Evolutionary conservation across 352 stramenopile species (phyloP), one percentile per base, ranked within the genome.

Genomic region (Pythium oligandrum): DNA sequence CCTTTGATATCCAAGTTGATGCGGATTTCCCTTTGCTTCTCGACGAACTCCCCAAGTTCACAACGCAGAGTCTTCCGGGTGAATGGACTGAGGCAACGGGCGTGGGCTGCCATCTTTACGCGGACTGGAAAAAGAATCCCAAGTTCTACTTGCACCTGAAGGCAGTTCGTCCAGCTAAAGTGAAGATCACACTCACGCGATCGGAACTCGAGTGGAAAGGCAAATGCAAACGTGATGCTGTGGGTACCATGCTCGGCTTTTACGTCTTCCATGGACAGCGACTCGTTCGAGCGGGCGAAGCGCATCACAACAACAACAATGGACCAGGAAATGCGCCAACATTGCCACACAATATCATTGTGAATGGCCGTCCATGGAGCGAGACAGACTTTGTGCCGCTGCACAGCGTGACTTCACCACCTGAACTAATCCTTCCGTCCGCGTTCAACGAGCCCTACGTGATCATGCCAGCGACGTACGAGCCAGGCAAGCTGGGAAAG

Each of bases 181-280:
- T 94, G 6, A 82, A 75, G 34, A 88, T 96, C 67, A 80, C 78
- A 26, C 68, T 96, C 38, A 85, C 80, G 6, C 74, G 86, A 2
- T 88, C 80, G 9, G 88, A 95, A 51, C 71, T 83, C 36, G 80
- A 93, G 63, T 96, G 88, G 88, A 79, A 76, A 36, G 60, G 58
- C 31, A 85, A 88, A 48, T 95, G 83, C 57, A 86, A 88, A 48
- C 78, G 79, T 7, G 88, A 96, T 62, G 70, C 74, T 0, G 85
- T 96, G 9, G 88, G 86, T 11, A 78, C 74, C 36, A 96, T 96
- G 88, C 93, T 96, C 57, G 88, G 88, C 10, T 96, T 96, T 53
- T 96, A 96, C 56, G 53, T 95, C 6, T 89, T 92, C 46, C 66
- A 72, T 61, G 68, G 67, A 33, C 53, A 67, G 44, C 79, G 80